phyloP scores from a whole-genome alignment of 2,329 filamentous ascomycete genomes.

The Fusarium nurragi region DNA sequence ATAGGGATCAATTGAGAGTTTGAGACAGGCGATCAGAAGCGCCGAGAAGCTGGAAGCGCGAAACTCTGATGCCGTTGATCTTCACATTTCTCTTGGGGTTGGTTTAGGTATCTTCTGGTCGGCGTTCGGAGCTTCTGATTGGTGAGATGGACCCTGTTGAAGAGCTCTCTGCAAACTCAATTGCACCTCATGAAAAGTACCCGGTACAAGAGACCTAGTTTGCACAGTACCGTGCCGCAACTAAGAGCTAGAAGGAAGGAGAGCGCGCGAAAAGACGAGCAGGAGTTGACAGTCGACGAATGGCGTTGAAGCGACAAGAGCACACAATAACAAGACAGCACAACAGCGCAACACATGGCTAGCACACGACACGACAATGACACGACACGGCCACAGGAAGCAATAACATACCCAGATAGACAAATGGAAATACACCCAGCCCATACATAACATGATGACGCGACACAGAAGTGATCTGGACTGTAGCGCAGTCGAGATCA shows the following conservation, averaged over 20 bases:
- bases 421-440: conserved; percentile 21
- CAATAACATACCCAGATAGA: conserved; percentile 32
- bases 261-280: conserved; percentile 25
- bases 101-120: conserved; percentile 23
- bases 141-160: conserved; percentile 6
- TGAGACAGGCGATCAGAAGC: conserved; percentile 13
- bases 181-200: conserved; percentile 24
- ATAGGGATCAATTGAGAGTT: conserved; percentile 14
- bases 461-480: conserved; percentile 26
- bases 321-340: conserved; percentile 40
- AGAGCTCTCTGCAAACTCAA: conserved; percentile 21
- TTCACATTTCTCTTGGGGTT: conserved; percentile 1
- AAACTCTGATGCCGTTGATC: conserved; percentile 36
- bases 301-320: conserved; percentile 32
- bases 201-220: conserved; percentile 23
- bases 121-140: conserved; percentile 18
- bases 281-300: conserved; percentile 28
- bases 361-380: conserved; percentile 39
- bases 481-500: conserved; percentile 22
- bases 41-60: conserved; percentile 31
- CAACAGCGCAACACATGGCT: conserved; percentile 39
- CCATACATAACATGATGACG: conserved; percentile 26
- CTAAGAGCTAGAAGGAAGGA: conserved; percentile 35
- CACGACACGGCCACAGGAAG: conserved; percentile 33
- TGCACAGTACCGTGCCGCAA: conserved; percentile 42